Percentiles rank a stretch among this genome's conserved stretches.
phyloP scores from a whole-genome alignment of 305 asterid species.

The Stenogyne calaminthoides region DNA sequence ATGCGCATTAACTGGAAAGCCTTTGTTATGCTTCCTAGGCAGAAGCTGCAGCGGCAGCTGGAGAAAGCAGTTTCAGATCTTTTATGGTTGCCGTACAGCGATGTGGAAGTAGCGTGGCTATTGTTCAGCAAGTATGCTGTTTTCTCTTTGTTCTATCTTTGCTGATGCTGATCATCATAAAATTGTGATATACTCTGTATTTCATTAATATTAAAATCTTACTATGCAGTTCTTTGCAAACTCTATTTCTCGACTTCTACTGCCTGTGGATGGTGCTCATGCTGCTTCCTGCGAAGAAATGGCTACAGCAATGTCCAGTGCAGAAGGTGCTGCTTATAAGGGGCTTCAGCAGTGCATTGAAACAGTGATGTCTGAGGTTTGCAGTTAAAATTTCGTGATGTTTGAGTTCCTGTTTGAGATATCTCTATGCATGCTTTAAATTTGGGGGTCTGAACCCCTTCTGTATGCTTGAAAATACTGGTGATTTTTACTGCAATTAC shows the following conservation, averaged over 20 bases:
- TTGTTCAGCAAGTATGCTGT: slow-evolving; percentile 86
- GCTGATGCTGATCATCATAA: slow-evolving; percentile 20
- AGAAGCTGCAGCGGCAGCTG: slow-evolving; percentile 99
- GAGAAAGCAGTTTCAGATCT: slow-evolving; percentile 96
- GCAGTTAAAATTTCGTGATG: slow-evolving; percentile 33
- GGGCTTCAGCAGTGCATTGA: slow-evolving; percentile 99
- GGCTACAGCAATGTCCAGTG: slow-evolving; percentile 95
- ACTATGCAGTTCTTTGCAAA: slow-evolving; percentile 89
- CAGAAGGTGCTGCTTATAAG: slow-evolving; percentile 95
- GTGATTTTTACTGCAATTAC: slow-evolving; percentile 6
- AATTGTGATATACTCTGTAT: neutral
- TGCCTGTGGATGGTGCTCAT: slow-evolving; percentile 98
- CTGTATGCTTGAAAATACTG: slow-evolving; percentile 4
- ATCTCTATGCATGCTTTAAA: slow-evolving; percentile 12
- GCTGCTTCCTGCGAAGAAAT: slow-evolving; percentile 98
- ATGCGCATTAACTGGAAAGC: slow-evolving; percentile 20
- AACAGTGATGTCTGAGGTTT: slow-evolving; percentile 91
- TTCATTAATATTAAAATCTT: slow-evolving; percentile 28
- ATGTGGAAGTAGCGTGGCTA: slow-evolving; percentile 99
- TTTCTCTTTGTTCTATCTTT: slow-evolving; percentile 23
- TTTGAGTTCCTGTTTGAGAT: neutral
- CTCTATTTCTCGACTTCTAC: slow-evolving; percentile 85
- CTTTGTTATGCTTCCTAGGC: slow-evolving; percentile 56
- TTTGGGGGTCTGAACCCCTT: slow-evolving; percentile 2
- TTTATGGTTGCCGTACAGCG: slow-evolving; percentile 98